A percentile compares a stretch with the other conserved stretches of the same genome.
These are phyloP conservation scores for Neopestalotiopsis clavispora DNA, from an alignment of 2,329 filamentous ascomycete genomes.

Conservation along the genomic window DNA sequence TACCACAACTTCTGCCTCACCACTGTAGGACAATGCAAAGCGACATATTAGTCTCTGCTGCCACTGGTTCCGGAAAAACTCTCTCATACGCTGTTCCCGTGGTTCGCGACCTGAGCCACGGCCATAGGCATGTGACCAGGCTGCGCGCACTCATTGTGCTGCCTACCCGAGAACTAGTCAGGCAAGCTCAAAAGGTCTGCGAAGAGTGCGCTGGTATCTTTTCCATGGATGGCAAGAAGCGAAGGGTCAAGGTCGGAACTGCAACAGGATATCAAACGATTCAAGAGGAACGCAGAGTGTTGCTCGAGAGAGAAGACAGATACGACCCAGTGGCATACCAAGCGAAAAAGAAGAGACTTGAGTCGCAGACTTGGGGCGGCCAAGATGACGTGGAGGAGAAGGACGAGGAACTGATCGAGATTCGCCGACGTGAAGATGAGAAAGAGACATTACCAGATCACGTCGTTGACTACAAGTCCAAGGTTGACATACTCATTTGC, in stretches of 20 bases:
- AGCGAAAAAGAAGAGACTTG: slow-evolving; percentile 43
- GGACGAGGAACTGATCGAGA: slow-evolving; percentile 33
- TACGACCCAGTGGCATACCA: slow-evolving; percentile 70
- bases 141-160: slow-evolving; percentile 84
- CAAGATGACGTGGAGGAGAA: slow-evolving; percentile 43
- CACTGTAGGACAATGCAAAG: slow-evolving; percentile 64
- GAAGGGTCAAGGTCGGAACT: slow-evolving; percentile 74
- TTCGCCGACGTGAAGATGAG: slow-evolving; percentile 33
- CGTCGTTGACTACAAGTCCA: slow-evolving; percentile 69
- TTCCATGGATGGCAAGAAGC: slow-evolving; percentile 60
- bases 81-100: slow-evolving; percentile 89
- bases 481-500: slow-evolving; percentile 86
- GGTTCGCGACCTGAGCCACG: slow-evolving; percentile 73
- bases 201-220: slow-evolving; percentile 73
- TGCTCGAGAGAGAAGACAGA: slow-evolving; percentile 46
- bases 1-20: slow-evolving; percentile 77
- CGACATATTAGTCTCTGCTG: slow-evolving; percentile 88
- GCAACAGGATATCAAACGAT: slow-evolving; percentile 83
- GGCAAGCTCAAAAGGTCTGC: slow-evolving; percentile 80
- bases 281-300: slow-evolving; percentile 60
- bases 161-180: slow-evolving; percentile 88
- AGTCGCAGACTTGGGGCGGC: slow-evolving; percentile 40
- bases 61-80: slow-evolving; percentile 95
- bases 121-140: slow-evolving; percentile 58
- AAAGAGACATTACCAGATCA: slow-evolving; percentile 58